Percentiles rank a stretch among this genome's conserved stretches.
Evolutionary conservation across 2,329 filamentous ascomycete species (phyloP).

Genomic region (Fusarium ambrosium): DNA sequence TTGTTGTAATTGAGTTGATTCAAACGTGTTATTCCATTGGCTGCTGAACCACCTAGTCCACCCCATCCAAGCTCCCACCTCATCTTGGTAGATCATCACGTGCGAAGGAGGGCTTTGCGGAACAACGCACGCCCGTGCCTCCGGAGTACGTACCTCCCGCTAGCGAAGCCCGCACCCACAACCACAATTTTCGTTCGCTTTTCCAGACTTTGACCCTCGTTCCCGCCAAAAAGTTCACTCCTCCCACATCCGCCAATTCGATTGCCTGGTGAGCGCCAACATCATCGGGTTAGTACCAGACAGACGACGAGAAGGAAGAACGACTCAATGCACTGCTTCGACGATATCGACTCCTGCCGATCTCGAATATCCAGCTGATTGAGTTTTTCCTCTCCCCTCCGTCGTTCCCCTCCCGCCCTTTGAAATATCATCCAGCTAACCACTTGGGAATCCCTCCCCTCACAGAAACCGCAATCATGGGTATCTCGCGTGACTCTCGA

Average conservation of each 20-base stretch:
- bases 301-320: slow-evolving; percentile 33
- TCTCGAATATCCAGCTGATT: slow-evolving; percentile 42
- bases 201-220: slow-evolving; percentile 51
- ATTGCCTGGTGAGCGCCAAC: slow-evolving; percentile 64
- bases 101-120: slow-evolving; percentile 41
- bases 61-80: background rate
- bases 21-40: slow-evolving; percentile 31
- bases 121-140: slow-evolving; percentile 45
- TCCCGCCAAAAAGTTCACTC: slow-evolving; percentile 54
- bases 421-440: slow-evolving; percentile 36
- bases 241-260: slow-evolving; percentile 58
- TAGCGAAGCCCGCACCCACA: slow-evolving; percentile 56
- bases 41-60: background rate
- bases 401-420: slow-evolving; percentile 3
- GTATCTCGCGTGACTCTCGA: slow-evolving; percentile 99
- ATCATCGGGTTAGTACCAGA: slow-evolving; percentile 62
- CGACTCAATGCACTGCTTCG: slow-evolving; percentile 42
- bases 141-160: slow-evolving; percentile 54
- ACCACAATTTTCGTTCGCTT: slow-evolving; percentile 55
- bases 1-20: background rate
- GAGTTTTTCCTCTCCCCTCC: slow-evolving; percentile 32
- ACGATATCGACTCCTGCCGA: slow-evolving; percentile 38
- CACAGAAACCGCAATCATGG: slow-evolving; percentile 86
- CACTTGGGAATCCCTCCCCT: slow-evolving; percentile 36
- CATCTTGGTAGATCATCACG: slow-evolving; percentile 19